A percentile compares a stretch with the other conserved stretches of the same genome.
These are phyloP conservation scores for Pythium pyrilobum DNA, from an alignment of 352 stramenopile genomes.

Conservation along the genomic window DNA sequence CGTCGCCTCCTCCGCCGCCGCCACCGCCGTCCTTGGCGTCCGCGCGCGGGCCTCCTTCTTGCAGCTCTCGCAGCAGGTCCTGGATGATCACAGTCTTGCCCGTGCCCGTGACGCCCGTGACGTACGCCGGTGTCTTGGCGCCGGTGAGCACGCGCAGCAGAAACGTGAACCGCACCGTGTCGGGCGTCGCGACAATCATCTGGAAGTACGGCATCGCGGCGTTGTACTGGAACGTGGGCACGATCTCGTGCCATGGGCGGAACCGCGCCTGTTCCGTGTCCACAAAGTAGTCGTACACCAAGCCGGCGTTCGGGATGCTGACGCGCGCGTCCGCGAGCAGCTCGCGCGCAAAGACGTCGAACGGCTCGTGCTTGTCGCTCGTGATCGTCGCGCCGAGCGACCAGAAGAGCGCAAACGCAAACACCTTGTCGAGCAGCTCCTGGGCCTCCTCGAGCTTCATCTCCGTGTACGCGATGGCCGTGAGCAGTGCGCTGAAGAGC, in stretches of 20 bases:
- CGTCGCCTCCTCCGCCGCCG: slow-evolving; percentile 12
- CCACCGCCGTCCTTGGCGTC: slow-evolving; percentile 8
- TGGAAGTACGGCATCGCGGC: slow-evolving; percentile 41
- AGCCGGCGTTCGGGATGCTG: slow-evolving; percentile 32
- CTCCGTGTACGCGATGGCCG: neutral
- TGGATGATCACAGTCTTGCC: slow-evolving; percentile 76
- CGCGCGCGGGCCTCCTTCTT: slow-evolving; percentile 9
- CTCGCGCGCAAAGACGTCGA: slow-evolving; percentile 60
- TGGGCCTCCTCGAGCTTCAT: slow-evolving; percentile 18
- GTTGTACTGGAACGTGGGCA: slow-evolving; percentile 39
- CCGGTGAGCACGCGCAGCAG: slow-evolving; percentile 28
- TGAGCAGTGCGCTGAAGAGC: slow-evolving; percentile 29
- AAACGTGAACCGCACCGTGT: slow-evolving; percentile 42
- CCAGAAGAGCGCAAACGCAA: slow-evolving; percentile 80
- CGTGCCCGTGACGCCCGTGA: slow-evolving; percentile 74
- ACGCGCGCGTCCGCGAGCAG: slow-evolving; percentile 23
- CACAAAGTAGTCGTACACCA: slow-evolving; percentile 73
- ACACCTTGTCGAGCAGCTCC: slow-evolving; percentile 40
- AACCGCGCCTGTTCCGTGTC: slow-evolving; percentile 30
- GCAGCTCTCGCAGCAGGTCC: slow-evolving; percentile 40
- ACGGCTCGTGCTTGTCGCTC: slow-evolving; percentile 37
- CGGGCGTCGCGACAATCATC: slow-evolving; percentile 48
- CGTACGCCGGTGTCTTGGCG: slow-evolving; percentile 55
- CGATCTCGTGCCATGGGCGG: slow-evolving; percentile 30
- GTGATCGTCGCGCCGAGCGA: slow-evolving; percentile 69